A percentile compares a stretch with the other conserved stretches of the same genome.
These are phyloP conservation scores for Fusarium nodosum DNA, from an alignment of 2,329 filamentous ascomycete species.

Conservation along the genomic window DNA sequence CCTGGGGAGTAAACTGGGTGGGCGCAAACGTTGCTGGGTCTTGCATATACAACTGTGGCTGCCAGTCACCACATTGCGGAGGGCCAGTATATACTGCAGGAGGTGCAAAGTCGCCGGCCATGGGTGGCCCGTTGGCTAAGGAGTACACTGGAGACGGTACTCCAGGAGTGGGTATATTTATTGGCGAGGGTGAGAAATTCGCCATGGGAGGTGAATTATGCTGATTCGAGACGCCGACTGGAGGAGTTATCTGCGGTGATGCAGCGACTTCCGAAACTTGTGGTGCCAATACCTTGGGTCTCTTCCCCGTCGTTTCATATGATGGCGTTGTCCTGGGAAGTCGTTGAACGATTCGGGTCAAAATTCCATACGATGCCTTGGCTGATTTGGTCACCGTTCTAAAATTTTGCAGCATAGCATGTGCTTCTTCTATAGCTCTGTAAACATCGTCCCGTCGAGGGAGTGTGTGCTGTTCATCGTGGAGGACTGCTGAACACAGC, in stretches of 20 bases:
- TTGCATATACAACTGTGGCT: conserved; percentile 28
- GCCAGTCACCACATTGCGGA: conserved; percentile 30
- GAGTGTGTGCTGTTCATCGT: conserved; percentile 60
- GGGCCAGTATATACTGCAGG: conserved; percentile 19
- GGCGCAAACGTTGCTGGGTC: conserved; percentile 20
- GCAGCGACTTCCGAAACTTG: conserved; percentile 14
- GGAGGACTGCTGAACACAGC: conserved; percentile 65
- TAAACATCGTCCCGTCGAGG: conserved; percentile 58
- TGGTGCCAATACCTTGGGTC: conserved; percentile 21
- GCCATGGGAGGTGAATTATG: conserved; percentile 22
- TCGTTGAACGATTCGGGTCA: conserved; percentile 50
- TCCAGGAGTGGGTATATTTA: conserved; percentile 5
- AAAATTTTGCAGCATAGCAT: conserved; percentile 54
- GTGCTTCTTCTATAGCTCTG: conserved; percentile 55
- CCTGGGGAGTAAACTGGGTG: conserved; percentile 21
- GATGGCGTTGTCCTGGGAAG: conserved; percentile 47
- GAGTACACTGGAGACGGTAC: conserved; percentile 26
- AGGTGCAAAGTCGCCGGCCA: conserved; percentile 1
- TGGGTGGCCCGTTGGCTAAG: conserved; percentile 6
- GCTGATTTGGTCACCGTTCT: conserved; percentile 51
- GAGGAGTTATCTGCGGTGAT: conserved; percentile 18
- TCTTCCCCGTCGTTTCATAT: conserved; percentile 18
- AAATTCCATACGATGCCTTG: conserved; percentile 52
- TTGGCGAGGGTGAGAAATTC: conserved; percentile 12
- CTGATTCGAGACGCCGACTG: neutral